Percentiles rank a stretch among this genome's conserved stretches.
Evolutionary conservation across 768 basidiomycete species (phyloP).

Genomic region (Exsudoporus frostii): DNA sequence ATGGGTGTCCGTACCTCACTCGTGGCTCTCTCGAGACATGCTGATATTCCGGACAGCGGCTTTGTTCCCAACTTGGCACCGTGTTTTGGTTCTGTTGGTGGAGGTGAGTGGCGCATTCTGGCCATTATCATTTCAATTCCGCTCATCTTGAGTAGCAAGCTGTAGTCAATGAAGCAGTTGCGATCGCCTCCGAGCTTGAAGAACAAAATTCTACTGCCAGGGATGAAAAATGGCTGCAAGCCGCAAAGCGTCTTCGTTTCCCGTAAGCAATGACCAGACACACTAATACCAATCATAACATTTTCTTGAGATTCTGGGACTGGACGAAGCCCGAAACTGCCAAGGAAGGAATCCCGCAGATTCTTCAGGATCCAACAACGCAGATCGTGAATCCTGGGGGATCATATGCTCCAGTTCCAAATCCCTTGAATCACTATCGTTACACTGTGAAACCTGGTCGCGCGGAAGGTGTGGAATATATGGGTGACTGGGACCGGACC

Average conservation of each 20-base stretch:
- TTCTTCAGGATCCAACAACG: background rate
- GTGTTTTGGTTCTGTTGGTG: constrained; percentile 9
- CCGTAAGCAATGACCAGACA: constrained; percentile 8
- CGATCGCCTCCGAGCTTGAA: constrained; percentile 10
- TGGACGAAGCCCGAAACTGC: constrained; percentile 10
- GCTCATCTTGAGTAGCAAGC: constrained; percentile 11
- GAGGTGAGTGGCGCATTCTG: constrained; percentile 3
- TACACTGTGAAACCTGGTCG: constrained; percentile 1
- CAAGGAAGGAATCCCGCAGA: background rate
- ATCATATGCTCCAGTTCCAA: background rate
- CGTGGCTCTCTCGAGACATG: background rate
- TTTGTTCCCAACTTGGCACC: constrained; percentile 23
- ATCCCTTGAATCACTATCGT: constrained; percentile 17
- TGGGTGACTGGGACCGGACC: constrained; percentile 10
- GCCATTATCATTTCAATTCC: no score
- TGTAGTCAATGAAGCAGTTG: constrained; percentile 12
- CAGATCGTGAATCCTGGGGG: background rate
- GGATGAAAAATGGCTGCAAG: constrained; percentile 8
- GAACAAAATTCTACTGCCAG: background rate
- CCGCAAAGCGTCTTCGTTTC: constrained; percentile 13
- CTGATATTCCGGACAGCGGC: constrained; percentile 15
- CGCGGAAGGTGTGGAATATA: background rate
- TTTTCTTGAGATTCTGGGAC: constrained; percentile 15
- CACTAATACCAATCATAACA: background rate
- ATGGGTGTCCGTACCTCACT: constrained; percentile 8